These are phyloP conservation scores for Tetracladium setigerum DNA, from an alignment of 495 filamentous ascomycete genomes.

Conservation along the genomic window DNA sequence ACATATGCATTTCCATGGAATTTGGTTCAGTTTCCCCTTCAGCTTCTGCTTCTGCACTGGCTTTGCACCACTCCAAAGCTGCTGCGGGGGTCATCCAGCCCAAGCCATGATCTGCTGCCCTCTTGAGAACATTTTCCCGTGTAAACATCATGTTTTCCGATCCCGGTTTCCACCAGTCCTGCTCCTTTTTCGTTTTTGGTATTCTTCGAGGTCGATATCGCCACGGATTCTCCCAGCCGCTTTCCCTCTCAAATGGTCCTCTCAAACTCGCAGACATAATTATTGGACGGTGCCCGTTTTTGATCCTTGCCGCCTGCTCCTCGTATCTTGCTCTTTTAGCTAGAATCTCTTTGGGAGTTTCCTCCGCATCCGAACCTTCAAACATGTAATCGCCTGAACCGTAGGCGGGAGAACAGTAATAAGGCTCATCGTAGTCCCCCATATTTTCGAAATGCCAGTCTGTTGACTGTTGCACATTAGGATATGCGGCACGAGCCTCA, in stretches of 20 bases:
- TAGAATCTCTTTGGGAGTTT: slow-evolving; percentile 9
- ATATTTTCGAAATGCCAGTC: too few species aligned
- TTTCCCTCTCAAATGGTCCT: slow-evolving; percentile 13
- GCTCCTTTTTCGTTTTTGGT: too few species aligned
- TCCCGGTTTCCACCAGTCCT: slow-evolving; percentile 16
- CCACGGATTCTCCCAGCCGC: slow-evolving; percentile 22
- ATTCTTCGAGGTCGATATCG: not conserved
- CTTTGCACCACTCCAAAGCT: slow-evolving; percentile 18
- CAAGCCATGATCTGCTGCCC: slow-evolving; percentile 13
- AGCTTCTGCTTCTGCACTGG: slow-evolving; percentile 5
- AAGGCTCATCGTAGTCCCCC: slow-evolving; percentile 2
- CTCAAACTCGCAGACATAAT: slow-evolving; percentile 19
- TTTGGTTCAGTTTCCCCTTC: not conserved
- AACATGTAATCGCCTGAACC: slow-evolving; percentile 13
- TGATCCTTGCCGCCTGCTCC: slow-evolving; percentile 9
- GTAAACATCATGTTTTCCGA: slow-evolving; percentile 17
- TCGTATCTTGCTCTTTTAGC: slow-evolving; percentile 16
- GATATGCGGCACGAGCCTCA: too few species aligned
- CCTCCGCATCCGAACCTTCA: slow-evolving; percentile 17
- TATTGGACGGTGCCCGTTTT: slow-evolving; percentile 12
- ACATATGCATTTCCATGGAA: not conserved
- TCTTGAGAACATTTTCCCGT: slow-evolving; percentile 16
- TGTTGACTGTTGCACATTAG: too few species aligned
- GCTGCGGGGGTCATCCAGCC: slow-evolving; percentile 13
- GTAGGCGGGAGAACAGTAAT: slow-evolving; percentile 9